Conservation (phyloP, 2,329 filamentous ascomycete genomes). For the Aureobasidium leucospermi region DNA sequence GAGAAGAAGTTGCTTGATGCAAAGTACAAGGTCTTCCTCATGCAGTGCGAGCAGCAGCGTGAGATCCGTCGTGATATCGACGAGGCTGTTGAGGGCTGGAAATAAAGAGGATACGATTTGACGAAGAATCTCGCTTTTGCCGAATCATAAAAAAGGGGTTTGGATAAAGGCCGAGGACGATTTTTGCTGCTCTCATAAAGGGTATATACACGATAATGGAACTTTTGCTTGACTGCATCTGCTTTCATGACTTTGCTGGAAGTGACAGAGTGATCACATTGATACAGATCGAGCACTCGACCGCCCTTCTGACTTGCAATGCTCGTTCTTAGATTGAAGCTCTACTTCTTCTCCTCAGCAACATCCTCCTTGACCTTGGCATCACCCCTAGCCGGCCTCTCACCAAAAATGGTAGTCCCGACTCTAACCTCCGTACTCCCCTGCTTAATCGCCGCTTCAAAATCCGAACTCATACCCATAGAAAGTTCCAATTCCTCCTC, state of each 20-base stretch:
- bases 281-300: too few species aligned
- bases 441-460: constrained; percentile 74
- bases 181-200: neutral
- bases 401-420: constrained; percentile 89
- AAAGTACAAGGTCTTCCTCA: constrained; percentile 94
- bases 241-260: too few species aligned
- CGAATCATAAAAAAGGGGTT: neutral
- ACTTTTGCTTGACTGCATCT: neutral
- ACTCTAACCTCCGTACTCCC: constrained; percentile 87
- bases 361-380: constrained; percentile 52
- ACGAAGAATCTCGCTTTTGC: neutral
- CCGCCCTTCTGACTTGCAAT: too few species aligned
- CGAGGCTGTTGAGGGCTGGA: constrained; percentile 36
- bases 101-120: neutral
- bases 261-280: too few species aligned
- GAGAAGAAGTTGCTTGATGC: constrained; percentile 75
- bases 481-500: constrained; percentile 69
- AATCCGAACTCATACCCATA: constrained; percentile 97
- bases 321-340: too few species aligned
- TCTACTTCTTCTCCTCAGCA: constrained; percentile 18
- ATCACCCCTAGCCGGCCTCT: constrained; percentile 70
- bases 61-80: constrained; percentile 75
- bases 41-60: constrained; percentile 82
- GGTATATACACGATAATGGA: neutral
- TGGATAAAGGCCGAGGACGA: neutral